A percentile compares a stretch with the other conserved stretches of the same genome.
phyloP scores from a whole-genome alignment of 305 asterid genomes.

The Solanum chacoense region DNA sequence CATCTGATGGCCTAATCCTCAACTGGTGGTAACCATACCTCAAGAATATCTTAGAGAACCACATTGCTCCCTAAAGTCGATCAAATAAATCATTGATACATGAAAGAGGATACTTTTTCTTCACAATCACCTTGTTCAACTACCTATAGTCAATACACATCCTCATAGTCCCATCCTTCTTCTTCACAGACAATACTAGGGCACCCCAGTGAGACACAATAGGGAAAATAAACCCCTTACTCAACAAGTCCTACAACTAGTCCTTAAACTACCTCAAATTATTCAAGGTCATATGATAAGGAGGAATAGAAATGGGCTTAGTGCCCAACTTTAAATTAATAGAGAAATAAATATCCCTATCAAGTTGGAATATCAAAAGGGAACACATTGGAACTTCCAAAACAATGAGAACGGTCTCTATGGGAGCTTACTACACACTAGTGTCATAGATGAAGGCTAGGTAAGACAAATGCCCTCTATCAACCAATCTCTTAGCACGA shows the following conservation, averaged over 20 bases:
- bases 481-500: not conserved
- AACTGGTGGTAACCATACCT: not conserved
- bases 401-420: not conserved
- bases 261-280: not conserved
- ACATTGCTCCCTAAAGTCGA: not conserved
- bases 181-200: not conserved
- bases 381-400: not conserved
- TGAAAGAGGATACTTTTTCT: too few species aligned
- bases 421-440: not conserved
- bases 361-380: not conserved
- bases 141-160: not conserved
- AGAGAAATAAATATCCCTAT: not conserved
- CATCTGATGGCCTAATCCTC: not conserved
- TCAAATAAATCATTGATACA: not conserved
- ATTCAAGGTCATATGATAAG: not conserved
- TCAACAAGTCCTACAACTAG: not conserved
- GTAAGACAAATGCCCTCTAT: not conserved
- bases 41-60: not conserved
- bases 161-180: not conserved
- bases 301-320: not conserved
- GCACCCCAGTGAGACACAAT: not conserved
- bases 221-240: not conserved
- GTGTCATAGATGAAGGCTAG: not conserved
- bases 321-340: not conserved
- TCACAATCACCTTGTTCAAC: not conserved